phyloP scores from a whole-genome alignment of 2,329 filamentous ascomycete species.

The Clarireedia homoeocarpa region DNA sequence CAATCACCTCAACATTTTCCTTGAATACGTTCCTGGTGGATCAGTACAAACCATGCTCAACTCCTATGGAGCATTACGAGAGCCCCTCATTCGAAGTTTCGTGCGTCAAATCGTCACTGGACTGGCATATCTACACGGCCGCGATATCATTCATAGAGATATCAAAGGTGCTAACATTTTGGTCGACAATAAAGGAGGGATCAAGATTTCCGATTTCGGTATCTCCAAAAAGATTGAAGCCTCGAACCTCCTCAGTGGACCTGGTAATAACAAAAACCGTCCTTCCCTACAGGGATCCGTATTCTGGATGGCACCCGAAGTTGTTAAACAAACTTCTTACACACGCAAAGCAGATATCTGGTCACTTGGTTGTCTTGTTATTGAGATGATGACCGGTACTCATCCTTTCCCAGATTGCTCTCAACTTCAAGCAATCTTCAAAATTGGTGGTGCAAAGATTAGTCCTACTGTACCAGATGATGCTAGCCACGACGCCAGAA shows the following conservation, averaged over 20 bases:
- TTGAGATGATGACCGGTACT: constrained; percentile 97
- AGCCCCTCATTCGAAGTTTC: constrained; percentile 91
- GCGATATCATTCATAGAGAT: constrained; percentile 95
- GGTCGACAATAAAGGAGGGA: constrained; percentile 96
- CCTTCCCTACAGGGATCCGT: constrained; percentile 91
- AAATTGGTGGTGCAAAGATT: constrained; percentile 84
- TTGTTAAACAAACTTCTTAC: constrained; percentile 95
- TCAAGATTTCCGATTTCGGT: constrained; percentile 99
- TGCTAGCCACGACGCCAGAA: constrained; percentile 74
- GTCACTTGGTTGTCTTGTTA: constrained; percentile 92
- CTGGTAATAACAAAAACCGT: constrained; percentile 58
- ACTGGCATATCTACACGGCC: constrained; percentile 84
- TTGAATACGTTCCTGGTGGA: constrained; percentile 95
- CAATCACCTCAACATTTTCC: constrained; percentile 96
- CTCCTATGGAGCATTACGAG: constrained; percentile 90
- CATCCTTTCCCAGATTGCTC: constrained; percentile 97
- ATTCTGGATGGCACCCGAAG: constrained; percentile 99
- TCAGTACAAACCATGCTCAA: constrained; percentile 98
- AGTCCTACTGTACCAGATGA: constrained; percentile 82
- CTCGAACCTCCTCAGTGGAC: constrained; percentile 67
- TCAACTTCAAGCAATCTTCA: constrained; percentile 96
- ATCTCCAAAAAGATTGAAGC: constrained; percentile 97
- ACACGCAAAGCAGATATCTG: constrained; percentile 98
- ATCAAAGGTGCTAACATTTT: constrained; percentile 99
- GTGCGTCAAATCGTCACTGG: constrained; percentile 92